Evolutionary conservation across 2,329 filamentous ascomycete species (phyloP), one percentile per base, ranked within the genome.

Genomic region (Huntiella abstrusa): DNA sequence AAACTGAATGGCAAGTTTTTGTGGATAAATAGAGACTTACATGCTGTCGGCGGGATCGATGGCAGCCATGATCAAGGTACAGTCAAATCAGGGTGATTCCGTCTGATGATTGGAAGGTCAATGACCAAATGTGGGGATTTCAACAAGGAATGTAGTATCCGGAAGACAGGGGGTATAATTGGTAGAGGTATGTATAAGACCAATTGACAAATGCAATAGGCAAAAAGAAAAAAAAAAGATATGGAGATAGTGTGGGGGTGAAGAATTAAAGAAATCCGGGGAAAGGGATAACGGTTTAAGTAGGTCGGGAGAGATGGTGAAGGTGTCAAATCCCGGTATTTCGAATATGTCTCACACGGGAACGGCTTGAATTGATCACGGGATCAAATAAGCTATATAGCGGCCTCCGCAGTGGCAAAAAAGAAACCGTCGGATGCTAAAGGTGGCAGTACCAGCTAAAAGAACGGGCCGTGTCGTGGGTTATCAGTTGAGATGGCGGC

Each of bases 61-160:
- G 7, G 44, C 64, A 60, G 70, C 70, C 73, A 76, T 76, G 53
- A 32, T 43, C 13, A 37, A 35, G 11, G 22, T 11, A 5, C 7
- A 3, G 16, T 33, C 28, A 19, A 11, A 43, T 43, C 5, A 7
- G 7, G 8, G 22, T 28, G 22, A 28, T 28, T 28, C 22, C 22
- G 22, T 28, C 22, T 28, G 22, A 28, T 28, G 22, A 28, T 28
- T 28, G 22, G 22, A 28, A 5, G 32, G 41, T 34, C 41, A 43
- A 34, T 43, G 28, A 33, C 17, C n/a, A 12, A 34, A 19, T 43
- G 34, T 43, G 33, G 33, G 33, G 41, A 33, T 8, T 33, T 34
- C 32, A 11, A 43, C 34, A 34, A 12, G 32, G 41, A 34, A 43
- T 43, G 41, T 43, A 19, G 41, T 43, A 43, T 43, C 5, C 10